Percentiles rank a stretch among this genome's conserved stretches.
phyloP scores from a whole-genome alignment of 179 eudicot genomes.

The Amaranthus tricolor region DNA sequence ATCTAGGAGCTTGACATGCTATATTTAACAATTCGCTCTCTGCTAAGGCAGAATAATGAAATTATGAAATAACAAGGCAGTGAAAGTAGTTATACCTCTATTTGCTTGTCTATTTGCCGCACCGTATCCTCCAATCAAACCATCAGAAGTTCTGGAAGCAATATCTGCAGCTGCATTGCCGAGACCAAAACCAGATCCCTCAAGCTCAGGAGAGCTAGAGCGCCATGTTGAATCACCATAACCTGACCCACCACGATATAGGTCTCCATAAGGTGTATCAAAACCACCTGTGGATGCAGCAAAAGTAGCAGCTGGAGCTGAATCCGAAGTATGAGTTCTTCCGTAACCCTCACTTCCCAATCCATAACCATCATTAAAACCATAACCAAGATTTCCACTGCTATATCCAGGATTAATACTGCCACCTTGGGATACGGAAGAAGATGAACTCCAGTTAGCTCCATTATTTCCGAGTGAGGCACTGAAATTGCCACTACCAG shows the following conservation, averaged over 20 bases:
- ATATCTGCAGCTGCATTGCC: constrained; percentile 44
- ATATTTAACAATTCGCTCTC: neutral
- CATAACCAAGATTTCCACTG: constrained; percentile 51
- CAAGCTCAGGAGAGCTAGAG: constrained; percentile 48
- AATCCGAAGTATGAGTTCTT: constrained; percentile 39
- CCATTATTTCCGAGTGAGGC: constrained; percentile 51
- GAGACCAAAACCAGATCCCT: constrained; percentile 58
- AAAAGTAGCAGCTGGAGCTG: constrained; percentile 38
- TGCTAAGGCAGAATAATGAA: neutral
- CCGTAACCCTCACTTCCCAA: constrained; percentile 48
- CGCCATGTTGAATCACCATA: constrained; percentile 53
- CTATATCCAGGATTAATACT: constrained; percentile 44
- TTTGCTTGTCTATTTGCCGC: constrained; percentile 64
- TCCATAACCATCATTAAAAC: constrained; percentile 55
- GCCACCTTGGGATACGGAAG: constrained; percentile 41
- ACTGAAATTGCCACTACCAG: constrained; percentile 59
- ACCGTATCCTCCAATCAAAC: constrained; percentile 53
- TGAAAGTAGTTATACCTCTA: constrained; percentile 53
- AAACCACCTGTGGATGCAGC: constrained; percentile 41
- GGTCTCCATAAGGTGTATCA: constrained; percentile 51
- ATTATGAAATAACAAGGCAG: neutral
- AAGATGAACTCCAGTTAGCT: constrained; percentile 59
- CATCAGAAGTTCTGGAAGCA: constrained; percentile 51
- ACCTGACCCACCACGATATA: constrained; percentile 40
- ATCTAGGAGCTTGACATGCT: neutral